Evolutionary conservation across 495 filamentous ascomycete genomes (phyloP), one percentile per base, ranked within the genome.

Genomic region (Penicillium taxi): DNA sequence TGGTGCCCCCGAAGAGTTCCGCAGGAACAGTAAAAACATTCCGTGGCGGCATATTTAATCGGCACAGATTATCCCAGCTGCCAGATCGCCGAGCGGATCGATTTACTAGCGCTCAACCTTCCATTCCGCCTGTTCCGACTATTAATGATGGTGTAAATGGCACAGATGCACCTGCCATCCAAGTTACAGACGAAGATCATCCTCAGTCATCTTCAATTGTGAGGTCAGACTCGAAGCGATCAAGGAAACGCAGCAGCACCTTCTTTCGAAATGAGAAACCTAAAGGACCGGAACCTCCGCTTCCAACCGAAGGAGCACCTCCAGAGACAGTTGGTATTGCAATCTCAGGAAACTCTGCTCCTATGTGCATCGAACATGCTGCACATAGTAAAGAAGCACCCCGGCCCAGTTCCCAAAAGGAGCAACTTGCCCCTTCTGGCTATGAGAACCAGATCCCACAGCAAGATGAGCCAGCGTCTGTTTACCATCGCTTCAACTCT

Each of bases 31-130:
- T 79, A n/a, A 80, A 70, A 49, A 88, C 76, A 47, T 59, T 85
- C 42, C 75, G 78, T 45, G 78, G 78, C 12, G 89, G 85, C 53
- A 78, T 93, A 8, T 83, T 91, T 53, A 75, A 77, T 16, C 69
- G 74, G 67, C 73, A 58, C 60, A 64, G 44, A 39, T 36, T 30
- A 14, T 50, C 53, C 32, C 58, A 56, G 36, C 20, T 55, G 21
- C 52, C 59, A 43, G 54, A 67, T 39, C 45, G 55, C 23, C 41
- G 46, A 46, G 24, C 48, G 26, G 42, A 58, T 19, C 37, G 21
- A 28, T 48, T 37, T 15, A 23, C 35, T 18, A 40, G 37, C 11
- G 19, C 26, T 11, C 26, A 43, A 6, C 26, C 44, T 30, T 18
- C 34, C 15, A 43, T 44, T 9, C 54, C 51, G 17, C 40, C 42